These are phyloP conservation scores for Salpingoeca rosetta DNA, from an alignment of 78 protist genomes.

Conservation along the genomic window DNA sequence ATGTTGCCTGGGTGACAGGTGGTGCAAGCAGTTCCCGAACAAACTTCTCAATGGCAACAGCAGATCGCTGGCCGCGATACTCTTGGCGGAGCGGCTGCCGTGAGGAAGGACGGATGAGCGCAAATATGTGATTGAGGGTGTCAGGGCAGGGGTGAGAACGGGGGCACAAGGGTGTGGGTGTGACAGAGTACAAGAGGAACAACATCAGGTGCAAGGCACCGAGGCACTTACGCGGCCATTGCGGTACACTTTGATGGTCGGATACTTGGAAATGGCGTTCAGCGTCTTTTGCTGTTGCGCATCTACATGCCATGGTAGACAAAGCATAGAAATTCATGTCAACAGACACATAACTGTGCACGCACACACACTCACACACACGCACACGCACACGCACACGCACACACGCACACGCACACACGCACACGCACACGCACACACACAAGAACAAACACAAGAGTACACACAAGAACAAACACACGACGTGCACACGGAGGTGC, in stretches of 20 bases:
- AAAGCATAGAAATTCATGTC: not conserved
- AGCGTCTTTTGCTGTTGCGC: not conserved
- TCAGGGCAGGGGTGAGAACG: not conserved
- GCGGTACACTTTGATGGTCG: slow-evolving; percentile 10
- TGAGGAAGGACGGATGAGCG: not conserved
- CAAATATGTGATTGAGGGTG: no score
- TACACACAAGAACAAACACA: not conserved
- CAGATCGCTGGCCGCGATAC: slow-evolving; percentile 9
- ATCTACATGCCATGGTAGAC: not conserved
- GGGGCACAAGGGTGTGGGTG: not conserved
- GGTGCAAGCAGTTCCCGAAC: not conserved
- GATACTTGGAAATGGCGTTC: not conserved
- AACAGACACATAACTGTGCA: not conserved
- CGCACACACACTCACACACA: not conserved
- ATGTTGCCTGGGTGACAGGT: not conserved
- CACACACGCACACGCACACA: not conserved
- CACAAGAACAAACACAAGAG: not conserved
- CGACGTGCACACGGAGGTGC: not conserved
- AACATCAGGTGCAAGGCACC: not conserved
- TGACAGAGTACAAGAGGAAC: not conserved
- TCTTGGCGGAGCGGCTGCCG: not conserved
- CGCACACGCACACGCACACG: not conserved
- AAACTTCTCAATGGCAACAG: not conserved
- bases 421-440: not conserved
- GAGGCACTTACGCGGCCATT: not conserved